Conservation (phyloP, 1,139 yeast species). For the Yamadazyma trypodendri region DNA sequence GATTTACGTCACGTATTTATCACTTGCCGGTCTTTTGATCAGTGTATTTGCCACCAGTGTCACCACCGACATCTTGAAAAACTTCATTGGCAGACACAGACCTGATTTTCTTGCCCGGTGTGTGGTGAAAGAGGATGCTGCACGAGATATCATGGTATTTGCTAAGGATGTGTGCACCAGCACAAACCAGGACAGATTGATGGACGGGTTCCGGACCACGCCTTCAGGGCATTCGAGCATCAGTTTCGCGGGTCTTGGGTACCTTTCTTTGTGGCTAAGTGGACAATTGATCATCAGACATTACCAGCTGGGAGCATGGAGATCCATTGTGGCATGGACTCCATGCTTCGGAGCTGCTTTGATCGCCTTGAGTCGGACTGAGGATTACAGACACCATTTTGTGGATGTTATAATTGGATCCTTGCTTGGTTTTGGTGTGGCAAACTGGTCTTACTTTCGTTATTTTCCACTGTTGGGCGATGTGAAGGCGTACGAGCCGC, state of each 20-base stretch:
- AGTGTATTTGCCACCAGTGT: conserved; percentile 42
- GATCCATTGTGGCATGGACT: conserved; percentile 35
- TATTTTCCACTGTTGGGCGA: conserved; percentile 30
- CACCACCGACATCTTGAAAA: conserved; percentile 56
- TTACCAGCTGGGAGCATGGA: conserved; percentile 53
- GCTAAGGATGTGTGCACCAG: conserved; percentile 68
- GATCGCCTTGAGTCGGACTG: conserved; percentile 70
- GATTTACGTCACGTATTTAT: conserved; percentile 39
- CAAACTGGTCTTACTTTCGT: conserved; percentile 39
- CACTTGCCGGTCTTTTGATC: conserved; percentile 39
- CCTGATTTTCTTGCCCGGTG: conserved; percentile 81
- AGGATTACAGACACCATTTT: conserved; percentile 79
- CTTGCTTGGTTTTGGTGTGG: conserved; percentile 44
- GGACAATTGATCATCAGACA: conserved; percentile 53
- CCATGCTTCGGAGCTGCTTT: conserved; percentile 57
- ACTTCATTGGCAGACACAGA: conserved; percentile 71
- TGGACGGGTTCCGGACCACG: conserved; percentile 75
- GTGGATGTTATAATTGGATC: conserved; percentile 66
- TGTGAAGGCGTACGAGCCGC: conserved; percentile 25
- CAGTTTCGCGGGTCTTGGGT: conserved; percentile 66
- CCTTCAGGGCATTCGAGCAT: conserved; percentile 77
- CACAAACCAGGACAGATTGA: conserved; percentile 35
- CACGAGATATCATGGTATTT: conserved; percentile 44
- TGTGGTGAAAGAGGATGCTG: conserved; percentile 50
- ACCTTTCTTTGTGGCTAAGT: conserved; percentile 58